phyloP scores from a whole-genome alignment of 2,329 filamentous ascomycete genomes.

The Ascochyta rabiei region DNA sequence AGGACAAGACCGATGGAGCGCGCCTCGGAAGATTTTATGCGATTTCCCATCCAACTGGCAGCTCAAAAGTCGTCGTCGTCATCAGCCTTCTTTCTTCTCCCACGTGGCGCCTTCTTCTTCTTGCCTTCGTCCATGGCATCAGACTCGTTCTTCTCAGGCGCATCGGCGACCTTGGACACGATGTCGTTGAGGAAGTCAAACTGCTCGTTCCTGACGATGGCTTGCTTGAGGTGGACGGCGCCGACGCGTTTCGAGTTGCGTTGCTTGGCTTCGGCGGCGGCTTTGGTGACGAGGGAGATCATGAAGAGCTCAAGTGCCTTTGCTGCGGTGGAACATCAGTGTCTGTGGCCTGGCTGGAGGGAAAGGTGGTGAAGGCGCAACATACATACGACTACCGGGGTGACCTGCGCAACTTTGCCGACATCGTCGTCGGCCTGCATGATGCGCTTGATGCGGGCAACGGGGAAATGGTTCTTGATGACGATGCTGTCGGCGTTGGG shows the following conservation, averaged over 20 bases:
- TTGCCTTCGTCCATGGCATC: slow-evolving; percentile 50
- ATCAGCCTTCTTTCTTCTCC: slow-evolving; percentile 48
- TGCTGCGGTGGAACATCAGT: slow-evolving; percentile 55
- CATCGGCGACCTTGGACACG: slow-evolving; percentile 79
- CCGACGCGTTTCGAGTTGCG: slow-evolving; percentile 89
- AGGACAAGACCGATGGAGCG: not conserved
- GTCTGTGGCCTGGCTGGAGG: not conserved
- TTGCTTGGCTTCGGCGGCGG: slow-evolving; percentile 80
- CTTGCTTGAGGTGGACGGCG: slow-evolving; percentile 88
- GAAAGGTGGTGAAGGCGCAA: slow-evolving; percentile 19
- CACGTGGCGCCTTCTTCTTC: slow-evolving; percentile 51
- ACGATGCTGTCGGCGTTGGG: slow-evolving; percentile 62
- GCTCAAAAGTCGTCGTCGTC: slow-evolving; percentile 47
- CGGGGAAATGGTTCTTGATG: slow-evolving; percentile 94
- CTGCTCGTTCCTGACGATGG: slow-evolving; percentile 85
- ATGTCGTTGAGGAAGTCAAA: slow-evolving; percentile 95
- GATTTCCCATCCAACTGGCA: not conserved
- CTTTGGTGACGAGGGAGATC: slow-evolving; percentile 89
- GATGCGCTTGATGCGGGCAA: slow-evolving; percentile 96
- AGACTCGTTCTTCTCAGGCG: slow-evolving; percentile 58
- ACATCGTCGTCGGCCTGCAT: slow-evolving; percentile 99
- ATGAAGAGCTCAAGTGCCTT: slow-evolving; percentile 98
- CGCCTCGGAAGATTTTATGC: not conserved
- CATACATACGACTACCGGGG: slow-evolving; percentile 86
- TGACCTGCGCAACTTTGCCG: slow-evolving; percentile 97